A percentile compares a stretch with the other conserved stretches of the same genome.
Evolutionary conservation across 1,284 basidiomycete genomes (phyloP).

Genomic region (Microbotryum lychnidis-dioicae): DNA sequence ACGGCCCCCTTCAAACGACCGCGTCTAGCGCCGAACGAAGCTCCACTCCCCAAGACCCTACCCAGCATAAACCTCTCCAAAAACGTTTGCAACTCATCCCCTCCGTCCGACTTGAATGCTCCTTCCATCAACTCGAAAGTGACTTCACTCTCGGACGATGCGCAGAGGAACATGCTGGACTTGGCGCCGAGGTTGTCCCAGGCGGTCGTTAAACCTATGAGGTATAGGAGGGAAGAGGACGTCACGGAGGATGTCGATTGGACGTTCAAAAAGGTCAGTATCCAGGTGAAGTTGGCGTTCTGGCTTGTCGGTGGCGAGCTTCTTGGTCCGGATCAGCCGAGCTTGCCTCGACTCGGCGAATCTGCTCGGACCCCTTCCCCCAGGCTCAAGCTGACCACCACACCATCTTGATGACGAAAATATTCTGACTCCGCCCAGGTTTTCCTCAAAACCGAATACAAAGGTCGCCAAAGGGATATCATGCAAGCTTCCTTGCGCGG

Average conservation of each 20-base stretch:
- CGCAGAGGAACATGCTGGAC: no score
- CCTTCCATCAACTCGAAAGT: neutral
- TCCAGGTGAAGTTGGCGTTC: no score
- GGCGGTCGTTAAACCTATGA: neutral
- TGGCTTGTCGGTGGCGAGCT: no score
- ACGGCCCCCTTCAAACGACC: no score
- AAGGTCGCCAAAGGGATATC: slow-evolving; percentile 67
- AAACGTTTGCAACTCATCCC: slow-evolving; percentile 26
- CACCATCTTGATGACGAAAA: no score
- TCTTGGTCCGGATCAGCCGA: neutral
- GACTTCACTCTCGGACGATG: neutral
- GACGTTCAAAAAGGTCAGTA: no score
- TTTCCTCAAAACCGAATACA: slow-evolving; percentile 59
- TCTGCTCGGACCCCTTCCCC: no score
- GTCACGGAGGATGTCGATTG: no score
- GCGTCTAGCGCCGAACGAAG: no score
- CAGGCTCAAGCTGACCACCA: no score
- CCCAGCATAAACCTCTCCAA: slow-evolving; percentile 13
- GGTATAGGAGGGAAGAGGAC: neutral
- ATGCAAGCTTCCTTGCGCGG: slow-evolving; percentile 59
- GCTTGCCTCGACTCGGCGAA: neutral
- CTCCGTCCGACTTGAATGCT: neutral
- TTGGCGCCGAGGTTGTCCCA: no score
- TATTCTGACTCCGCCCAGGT: slow-evolving; percentile 36
- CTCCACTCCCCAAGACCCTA: no score